Conservation (phyloP, 176 grass and related monocot genomes). For the Cenchrus fungigraminus region DNA sequence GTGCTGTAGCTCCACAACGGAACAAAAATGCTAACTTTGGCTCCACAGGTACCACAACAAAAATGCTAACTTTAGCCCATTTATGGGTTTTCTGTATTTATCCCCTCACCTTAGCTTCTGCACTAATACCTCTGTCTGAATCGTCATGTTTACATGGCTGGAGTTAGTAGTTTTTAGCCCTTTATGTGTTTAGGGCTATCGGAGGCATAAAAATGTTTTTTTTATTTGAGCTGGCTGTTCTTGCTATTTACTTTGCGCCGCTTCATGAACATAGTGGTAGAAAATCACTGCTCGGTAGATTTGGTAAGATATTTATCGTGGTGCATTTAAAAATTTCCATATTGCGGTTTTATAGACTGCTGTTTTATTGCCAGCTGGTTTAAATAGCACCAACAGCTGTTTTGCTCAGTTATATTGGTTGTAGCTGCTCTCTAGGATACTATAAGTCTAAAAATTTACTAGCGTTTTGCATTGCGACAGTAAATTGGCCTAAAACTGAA, state of each 20-base stretch:
- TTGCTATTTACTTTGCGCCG: neutral
- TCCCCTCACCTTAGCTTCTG: neutral
- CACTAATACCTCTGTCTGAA: slow-evolving; percentile 12
- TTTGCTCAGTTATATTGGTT: neutral
- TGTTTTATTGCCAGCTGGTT: neutral
- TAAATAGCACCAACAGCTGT: neutral
- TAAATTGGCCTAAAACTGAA: neutral
- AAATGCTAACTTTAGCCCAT: slow-evolving; percentile 22
- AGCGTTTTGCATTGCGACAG: neutral
- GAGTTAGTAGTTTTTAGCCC: slow-evolving; percentile 18
- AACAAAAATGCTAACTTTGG: slow-evolving; percentile 15
- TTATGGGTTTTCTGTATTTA: slow-evolving; percentile 1
- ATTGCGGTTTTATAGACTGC: neutral
- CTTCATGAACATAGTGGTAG: neutral
- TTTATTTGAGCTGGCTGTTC: neutral
- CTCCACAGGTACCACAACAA: neutral
- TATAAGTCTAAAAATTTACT: neutral
- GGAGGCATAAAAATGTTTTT: neutral
- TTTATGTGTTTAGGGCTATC: neutral
- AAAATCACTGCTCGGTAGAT: neutral
- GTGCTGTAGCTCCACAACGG: slow-evolving; percentile 3
- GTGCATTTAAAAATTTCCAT: neutral
- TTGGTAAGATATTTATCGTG: slow-evolving; percentile 4
- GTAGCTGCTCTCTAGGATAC: neutral
- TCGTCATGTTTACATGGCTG: neutral